These are phyloP conservation scores for Acidiella bohemica DNA, from an alignment of 495 filamentous ascomycete genomes.

Conservation along the genomic window DNA sequence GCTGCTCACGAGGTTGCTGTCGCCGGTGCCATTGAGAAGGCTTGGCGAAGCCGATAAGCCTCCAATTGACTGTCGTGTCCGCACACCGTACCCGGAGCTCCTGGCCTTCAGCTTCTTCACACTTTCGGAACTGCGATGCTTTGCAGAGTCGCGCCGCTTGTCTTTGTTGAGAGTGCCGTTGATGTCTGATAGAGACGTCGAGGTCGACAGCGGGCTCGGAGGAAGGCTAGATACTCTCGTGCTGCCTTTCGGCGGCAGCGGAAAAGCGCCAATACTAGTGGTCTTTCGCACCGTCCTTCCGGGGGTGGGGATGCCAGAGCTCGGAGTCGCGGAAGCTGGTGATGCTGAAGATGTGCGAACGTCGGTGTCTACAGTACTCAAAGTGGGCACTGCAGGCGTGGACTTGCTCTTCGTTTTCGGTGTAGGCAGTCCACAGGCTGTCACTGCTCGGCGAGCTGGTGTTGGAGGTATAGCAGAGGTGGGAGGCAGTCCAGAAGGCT, in stretches of 20 bases:
- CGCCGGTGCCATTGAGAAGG: constrained; percentile 63
- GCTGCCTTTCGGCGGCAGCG: constrained; percentile 63
- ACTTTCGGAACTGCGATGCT: constrained; percentile 14
- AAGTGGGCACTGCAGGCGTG: constrained; percentile 17
- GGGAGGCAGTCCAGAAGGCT: background rate
- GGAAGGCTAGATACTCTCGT: constrained; percentile 42
- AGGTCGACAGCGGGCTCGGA: constrained; percentile 44
- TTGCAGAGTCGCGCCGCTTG: constrained; percentile 15
- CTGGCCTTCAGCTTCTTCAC: constrained; percentile 26
- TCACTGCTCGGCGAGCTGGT: constrained; percentile 5
- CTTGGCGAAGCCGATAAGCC: constrained; percentile 36
- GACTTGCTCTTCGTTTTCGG: constrained; percentile 10
- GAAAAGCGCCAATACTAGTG: constrained; percentile 83
- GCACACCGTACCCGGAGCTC: constrained; percentile 22
- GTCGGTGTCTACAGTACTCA: constrained; percentile 1
- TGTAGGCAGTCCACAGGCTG: constrained; percentile 13
- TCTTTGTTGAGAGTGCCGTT: constrained; percentile 2
- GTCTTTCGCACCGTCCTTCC: constrained; percentile 64
- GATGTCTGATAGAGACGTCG: constrained; percentile 13
- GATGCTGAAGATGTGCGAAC: background rate
- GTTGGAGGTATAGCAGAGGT: background rate
- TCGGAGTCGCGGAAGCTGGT: background rate
- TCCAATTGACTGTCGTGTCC: constrained; percentile 14
- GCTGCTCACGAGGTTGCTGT: constrained; percentile 55
- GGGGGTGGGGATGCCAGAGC: constrained; percentile 30